Evolutionary conservation across 2,329 filamentous ascomycete genomes (phyloP).

Genomic region (Metarhizium brunneum): DNA sequence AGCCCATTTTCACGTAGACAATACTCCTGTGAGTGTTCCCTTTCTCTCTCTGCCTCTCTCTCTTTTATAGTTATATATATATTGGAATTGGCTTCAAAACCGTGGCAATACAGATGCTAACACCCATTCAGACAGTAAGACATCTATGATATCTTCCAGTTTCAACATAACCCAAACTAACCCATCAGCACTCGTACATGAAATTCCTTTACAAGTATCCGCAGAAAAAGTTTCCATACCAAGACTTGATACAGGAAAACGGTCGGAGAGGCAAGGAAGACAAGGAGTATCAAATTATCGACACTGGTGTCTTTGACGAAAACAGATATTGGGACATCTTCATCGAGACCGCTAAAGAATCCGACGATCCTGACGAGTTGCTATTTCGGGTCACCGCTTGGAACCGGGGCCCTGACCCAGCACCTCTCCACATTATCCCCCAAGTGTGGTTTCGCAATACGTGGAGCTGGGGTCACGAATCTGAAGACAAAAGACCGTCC

Average conservation of each 20-base stretch:
- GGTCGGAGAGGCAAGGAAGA: conserved; percentile 66
- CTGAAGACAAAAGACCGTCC: conserved; percentile 67
- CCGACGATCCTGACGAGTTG: conserved; percentile 83
- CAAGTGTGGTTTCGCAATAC: conserved; percentile 98
- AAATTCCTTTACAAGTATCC: conserved; percentile 98
- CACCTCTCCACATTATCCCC: conserved; percentile 85
- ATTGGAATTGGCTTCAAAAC: too few species aligned
- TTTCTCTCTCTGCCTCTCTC: not conserved
- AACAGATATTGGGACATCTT: conserved; percentile 94
- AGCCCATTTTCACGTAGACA: conserved; percentile 92
- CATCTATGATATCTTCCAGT: not conserved
- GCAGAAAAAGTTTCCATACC: conserved; percentile 83
- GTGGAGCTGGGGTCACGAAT: conserved; percentile 86
- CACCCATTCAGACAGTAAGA: conserved; percentile 33
- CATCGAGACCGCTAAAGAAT: conserved; percentile 92
- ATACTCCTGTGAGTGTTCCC: conserved; percentile 56
- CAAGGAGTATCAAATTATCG: conserved; percentile 82
- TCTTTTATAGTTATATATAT: too few species aligned
- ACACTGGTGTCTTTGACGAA: conserved; percentile 82
- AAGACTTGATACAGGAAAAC: conserved; percentile 79
- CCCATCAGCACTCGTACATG: conserved; percentile 84
- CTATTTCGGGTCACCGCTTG: conserved; percentile 92
- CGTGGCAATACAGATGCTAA: conserved; percentile 11
- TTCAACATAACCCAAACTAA: conserved; percentile 5
- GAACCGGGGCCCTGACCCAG: conserved; percentile 86